Base-by-base conservation (phyloP, 768 basidiomycete species). In the Tremella yokohamensis region DNA sequence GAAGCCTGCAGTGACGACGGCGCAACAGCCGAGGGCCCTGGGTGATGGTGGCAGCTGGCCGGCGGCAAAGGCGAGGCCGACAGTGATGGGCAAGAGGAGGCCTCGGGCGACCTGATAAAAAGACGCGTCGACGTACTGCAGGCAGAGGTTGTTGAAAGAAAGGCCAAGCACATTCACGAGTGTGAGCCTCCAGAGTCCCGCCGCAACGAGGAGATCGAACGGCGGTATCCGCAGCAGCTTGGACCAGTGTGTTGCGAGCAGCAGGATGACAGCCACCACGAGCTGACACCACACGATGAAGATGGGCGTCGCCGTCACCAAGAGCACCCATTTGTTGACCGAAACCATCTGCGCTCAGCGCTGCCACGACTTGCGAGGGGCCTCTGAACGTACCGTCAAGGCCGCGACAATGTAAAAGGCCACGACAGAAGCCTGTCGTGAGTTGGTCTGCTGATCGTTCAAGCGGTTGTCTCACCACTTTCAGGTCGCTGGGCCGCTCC, bases 381-480 rank as follows among this genome's bases (percentile, higher is more conserved):
- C 29, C 29, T 6, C 4, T 4, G 29, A 11, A 34, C 29, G 29
- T 34, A 34, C 29, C 29, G 29, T 34, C 6, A 89, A 79, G 6
- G 87, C 87, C 3, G 87, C 82, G 20, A 77, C 76, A 86, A 89
- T 88, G 79, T 88, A 89, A 77, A 89, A 89, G 9, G 80, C 63
- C 60, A 89, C 87, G 26, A 89, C 87, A 15, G 74, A 82, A n/a
- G 84, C 84, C 49, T 88, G 84, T 2, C 13, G 34, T 52, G 34
- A 52, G 51, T 34, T 51, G n/a, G n/a, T n/a, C 4, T 34, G 29
- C 4, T 34, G 4, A 11, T 4, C 29, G 11, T 34, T 34, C 29
- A 34, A 4, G 29, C 4, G 6, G 29, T 6, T 4, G 29, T 6
- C 29, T 34, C 29, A 34, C 29, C 29, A 34, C 29, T 34, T 34